Percentiles rank a stretch among this genome's conserved stretches.
These are phyloP conservation scores for Boletus albobrunnescens DNA, from an alignment of 1,284 basidiomycete species.

Conservation along the genomic window DNA sequence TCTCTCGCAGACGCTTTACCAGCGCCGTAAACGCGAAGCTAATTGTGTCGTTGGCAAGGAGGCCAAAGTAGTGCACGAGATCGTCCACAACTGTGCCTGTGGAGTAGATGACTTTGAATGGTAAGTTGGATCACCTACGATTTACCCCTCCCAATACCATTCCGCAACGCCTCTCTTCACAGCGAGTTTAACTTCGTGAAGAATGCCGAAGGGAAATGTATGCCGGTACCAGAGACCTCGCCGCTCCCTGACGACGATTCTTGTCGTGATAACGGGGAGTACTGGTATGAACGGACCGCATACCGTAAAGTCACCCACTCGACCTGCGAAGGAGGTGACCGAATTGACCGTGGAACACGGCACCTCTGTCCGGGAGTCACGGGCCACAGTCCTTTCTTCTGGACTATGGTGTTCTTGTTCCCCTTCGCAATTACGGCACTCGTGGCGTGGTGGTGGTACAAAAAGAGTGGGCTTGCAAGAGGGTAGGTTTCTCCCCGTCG, in stretches of 20 bases:
- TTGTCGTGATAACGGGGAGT: no score
- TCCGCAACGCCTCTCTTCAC: not conserved
- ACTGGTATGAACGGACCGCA: no score
- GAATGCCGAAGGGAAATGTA: constrained; percentile 67
- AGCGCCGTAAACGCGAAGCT: constrained; percentile 75
- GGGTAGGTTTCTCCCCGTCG: constrained; percentile 51
- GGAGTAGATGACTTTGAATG: constrained; percentile 83
- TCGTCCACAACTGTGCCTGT: constrained; percentile 75
- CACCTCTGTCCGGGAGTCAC: constrained; percentile 80
- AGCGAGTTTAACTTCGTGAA: constrained; percentile 90
- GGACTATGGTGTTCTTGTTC: constrained; percentile 70
- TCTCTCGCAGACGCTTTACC: constrained; percentile 68
- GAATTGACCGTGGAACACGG: constrained; percentile 58
- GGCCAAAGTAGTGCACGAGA: constrained; percentile 47
- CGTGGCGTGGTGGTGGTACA: constrained; percentile 77
- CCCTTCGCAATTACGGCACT: constrained; percentile 74
- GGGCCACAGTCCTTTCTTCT: constrained; percentile 74
- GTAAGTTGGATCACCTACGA: constrained; percentile 41
- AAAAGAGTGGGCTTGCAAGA: constrained; percentile 60
- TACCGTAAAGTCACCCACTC: no score
- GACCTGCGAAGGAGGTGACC: no score
- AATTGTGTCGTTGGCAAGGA: constrained; percentile 82
- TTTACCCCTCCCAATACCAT: not conserved
- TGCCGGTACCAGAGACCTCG: constrained; percentile 64
- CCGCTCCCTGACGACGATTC: constrained; percentile 43